phyloP scores from a whole-genome alignment of 371 early-diverging fungal species.

The Coemansia sp. region DNA sequence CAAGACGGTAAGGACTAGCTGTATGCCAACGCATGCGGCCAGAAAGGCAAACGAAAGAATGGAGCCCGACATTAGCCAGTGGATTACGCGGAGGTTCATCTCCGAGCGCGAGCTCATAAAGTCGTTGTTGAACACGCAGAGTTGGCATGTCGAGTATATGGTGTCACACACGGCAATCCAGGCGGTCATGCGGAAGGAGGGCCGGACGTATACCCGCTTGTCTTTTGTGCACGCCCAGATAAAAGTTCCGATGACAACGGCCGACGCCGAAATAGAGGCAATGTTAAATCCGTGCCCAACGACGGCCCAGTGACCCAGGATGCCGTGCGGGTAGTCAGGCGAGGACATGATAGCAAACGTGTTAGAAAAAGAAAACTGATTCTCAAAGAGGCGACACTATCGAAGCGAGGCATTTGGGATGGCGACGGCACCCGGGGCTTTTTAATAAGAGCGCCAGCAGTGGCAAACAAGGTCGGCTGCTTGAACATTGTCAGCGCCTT shows the following conservation, averaged over 20 bases:
- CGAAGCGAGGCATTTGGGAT: no score
- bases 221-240: conserved; percentile 5
- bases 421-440: no score
- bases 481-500: neutral
- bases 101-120: conserved; percentile 38
- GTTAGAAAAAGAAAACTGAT: neutral
- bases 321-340: conserved; percentile 23
- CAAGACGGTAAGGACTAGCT: conserved; percentile 13
- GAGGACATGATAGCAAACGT: neutral
- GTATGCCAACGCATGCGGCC: conserved; percentile 28
- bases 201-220: neutral
- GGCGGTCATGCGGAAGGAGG: conserved; percentile 34
- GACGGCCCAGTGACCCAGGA: conserved; percentile 45
- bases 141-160: conserved; percentile 32
- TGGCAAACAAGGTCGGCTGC: no score
- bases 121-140: conserved; percentile 33
- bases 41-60: conserved; percentile 32
- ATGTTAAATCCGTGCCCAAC: conserved; percentile 40
- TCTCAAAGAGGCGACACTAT: neutral
- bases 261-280: conserved; percentile 29
- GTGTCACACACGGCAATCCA: conserved; percentile 36
- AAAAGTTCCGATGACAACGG: conserved; percentile 23
- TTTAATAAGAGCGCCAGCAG: no score
- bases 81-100: conserved; percentile 33
- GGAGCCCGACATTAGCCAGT: conserved; percentile 41